phyloP scores from a whole-genome alignment of 441 rosid genomes.

The Erodium texanum region DNA sequence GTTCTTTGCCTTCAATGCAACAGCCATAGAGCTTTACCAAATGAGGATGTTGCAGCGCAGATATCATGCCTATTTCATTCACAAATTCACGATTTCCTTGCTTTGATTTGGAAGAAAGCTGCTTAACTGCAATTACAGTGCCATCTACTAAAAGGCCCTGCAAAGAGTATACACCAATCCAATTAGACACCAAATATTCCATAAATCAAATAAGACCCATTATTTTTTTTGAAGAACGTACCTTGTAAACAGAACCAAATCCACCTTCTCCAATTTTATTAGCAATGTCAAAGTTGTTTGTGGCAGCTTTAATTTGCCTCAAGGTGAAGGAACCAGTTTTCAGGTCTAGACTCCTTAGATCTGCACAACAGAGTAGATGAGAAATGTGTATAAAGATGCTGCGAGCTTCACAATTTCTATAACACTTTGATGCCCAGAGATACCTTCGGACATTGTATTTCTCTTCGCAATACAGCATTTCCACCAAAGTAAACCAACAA shows the following conservation, averaged over 20 bases:
- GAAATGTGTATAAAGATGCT: background rate
- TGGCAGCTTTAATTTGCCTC: conserved; percentile 37
- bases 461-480: conserved; percentile 29
- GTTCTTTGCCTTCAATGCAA: conserved; percentile 37
- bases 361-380: conserved; percentile 15
- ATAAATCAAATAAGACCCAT: no score
- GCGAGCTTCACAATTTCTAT: conserved; percentile 11
- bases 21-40: conserved; percentile 43
- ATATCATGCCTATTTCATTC: conserved; percentile 38
- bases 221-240: conserved; percentile 2
- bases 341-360: conserved; percentile 23
- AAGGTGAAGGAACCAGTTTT: conserved; percentile 29
- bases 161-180: background rate
- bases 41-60: conserved; percentile 41
- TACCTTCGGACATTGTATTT: conserved; percentile 35
- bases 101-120: conserved; percentile 42
- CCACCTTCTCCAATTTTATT: conserved; percentile 52
- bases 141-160: conserved; percentile 42
- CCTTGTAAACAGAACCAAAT: conserved; percentile 46
- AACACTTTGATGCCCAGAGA: background rate
- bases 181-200: no score
- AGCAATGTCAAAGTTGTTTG: conserved; percentile 27
- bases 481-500: conserved; percentile 38
- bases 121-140: conserved; percentile 39
- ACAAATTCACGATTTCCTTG: conserved; percentile 50